Percentiles rank a stretch among this genome's conserved stretches.
Evolutionary conservation across 129 eudicot species (phyloP).

Genomic region (Lactuca saligna): DNA sequence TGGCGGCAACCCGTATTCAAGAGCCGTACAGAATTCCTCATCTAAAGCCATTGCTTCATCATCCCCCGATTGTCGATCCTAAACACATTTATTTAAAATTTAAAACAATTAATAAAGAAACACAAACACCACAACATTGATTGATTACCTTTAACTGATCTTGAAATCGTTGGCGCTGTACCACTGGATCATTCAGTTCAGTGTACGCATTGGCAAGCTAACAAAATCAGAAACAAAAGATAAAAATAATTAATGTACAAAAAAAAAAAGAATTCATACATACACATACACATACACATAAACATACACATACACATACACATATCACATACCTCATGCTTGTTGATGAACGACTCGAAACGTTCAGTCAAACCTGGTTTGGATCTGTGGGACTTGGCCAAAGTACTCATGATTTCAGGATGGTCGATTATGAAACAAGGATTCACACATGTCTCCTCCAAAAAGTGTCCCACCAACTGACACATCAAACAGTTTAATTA

Average conservation of each 20-base stretch:
- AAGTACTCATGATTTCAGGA: constrained; percentile 96
- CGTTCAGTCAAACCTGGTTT: constrained; percentile 86
- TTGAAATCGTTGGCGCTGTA: constrained; percentile 93
- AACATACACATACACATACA: too few relatives aligned
- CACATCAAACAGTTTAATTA: background rate
- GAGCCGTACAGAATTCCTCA: constrained; percentile 83
- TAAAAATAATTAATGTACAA: background rate
- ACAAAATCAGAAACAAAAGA: background rate
- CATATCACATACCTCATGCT: constrained; percentile 60
- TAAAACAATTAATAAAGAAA: background rate
- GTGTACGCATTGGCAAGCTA: constrained; percentile 99
- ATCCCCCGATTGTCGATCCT: constrained; percentile 99
- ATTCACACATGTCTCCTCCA: constrained; percentile 86
- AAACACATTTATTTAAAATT: background rate
- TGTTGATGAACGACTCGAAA: constrained; percentile 85
- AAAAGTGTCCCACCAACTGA: constrained; percentile 91
- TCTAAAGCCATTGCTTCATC: constrained; percentile 99
- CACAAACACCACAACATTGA: too few relatives aligned
- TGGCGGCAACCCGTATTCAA: constrained; percentile 93
- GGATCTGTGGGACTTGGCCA: constrained; percentile 97
- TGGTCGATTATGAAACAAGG: constrained; percentile 87
- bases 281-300: too few relatives aligned
- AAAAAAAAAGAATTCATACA: too few relatives aligned
- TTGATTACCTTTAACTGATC: constrained; percentile 81
- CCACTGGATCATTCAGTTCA: constrained; percentile 93